Percentiles rank a stretch among this genome's conserved stretches.
phyloP scores from a whole-genome alignment of 495 filamentous ascomycete genomes.

The Penicillium coffeae region DNA sequence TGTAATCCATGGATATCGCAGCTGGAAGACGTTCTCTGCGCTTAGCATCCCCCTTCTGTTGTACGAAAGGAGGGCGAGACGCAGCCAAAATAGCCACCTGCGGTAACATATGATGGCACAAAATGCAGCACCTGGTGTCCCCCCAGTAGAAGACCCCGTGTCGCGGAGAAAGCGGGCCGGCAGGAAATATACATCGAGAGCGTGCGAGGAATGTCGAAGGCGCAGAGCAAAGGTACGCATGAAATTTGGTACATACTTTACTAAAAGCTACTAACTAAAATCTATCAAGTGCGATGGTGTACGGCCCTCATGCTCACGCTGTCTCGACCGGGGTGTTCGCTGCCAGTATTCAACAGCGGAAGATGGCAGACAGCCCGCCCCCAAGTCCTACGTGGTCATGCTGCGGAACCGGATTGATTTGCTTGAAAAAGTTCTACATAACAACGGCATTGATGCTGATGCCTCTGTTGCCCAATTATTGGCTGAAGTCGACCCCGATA shows the following conservation, averaged over 20 bases:
- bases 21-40: background rate
- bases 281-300: conserved; percentile 21
- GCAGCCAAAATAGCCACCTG: background rate
- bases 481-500: conserved; percentile 5
- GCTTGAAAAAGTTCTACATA: conserved; percentile 18
- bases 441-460: conserved; percentile 23
- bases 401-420: conserved; percentile 24
- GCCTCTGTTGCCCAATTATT: conserved; percentile 19
- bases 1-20: background rate
- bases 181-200: conserved; percentile 27
- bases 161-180: conserved; percentile 16
- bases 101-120: background rate
- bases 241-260: background rate
- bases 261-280: background rate
- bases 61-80: background rate
- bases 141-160: background rate
- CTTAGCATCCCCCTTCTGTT: background rate
- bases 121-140: background rate
- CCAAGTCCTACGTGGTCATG: conserved; percentile 29
- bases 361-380: conserved; percentile 26
- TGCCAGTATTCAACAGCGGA: conserved; percentile 26
- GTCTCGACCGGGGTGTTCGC: conserved; percentile 20
- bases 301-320: conserved; percentile 25
- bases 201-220: conserved; percentile 29
- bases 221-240: conserved; percentile 25